These are phyloP conservation scores for Picochlorum costavermella DNA, from an alignment of 139 green algal species.

Conservation along the genomic window DNA sequence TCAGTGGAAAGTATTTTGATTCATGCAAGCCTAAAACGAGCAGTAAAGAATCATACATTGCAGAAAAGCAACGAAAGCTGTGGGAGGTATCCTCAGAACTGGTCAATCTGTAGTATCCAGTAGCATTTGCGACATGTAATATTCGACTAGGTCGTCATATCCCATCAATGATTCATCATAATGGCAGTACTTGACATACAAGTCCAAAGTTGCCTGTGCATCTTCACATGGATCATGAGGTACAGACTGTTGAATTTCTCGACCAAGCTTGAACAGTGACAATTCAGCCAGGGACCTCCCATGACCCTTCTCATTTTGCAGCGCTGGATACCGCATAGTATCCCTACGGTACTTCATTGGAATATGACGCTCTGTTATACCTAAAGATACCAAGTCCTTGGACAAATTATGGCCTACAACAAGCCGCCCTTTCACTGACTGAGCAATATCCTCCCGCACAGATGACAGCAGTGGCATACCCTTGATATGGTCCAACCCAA, in stretches of 20 bases:
- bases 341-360: background rate
- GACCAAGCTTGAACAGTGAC: conserved; percentile 11
- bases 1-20: conserved; percentile 66
- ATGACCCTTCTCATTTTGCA: conserved; percentile 18
- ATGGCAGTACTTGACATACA: conserved; percentile 26
- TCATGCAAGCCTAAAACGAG: conserved; percentile 37
- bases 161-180: conserved; percentile 15
- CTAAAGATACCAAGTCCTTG: conserved; percentile 27
- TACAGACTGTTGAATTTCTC: conserved; percentile 14
- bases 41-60: conserved; percentile 25
- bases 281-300: conserved; percentile 15
- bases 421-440: conserved; percentile 1
- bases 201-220: conserved; percentile 22
- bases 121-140: conserved; percentile 17
- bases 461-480: conserved; percentile 3
- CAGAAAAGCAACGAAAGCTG: conserved; percentile 25
- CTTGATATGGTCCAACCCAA: conserved; percentile 5
- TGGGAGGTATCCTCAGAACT: conserved; percentile 60
- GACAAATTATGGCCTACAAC: conserved; percentile 31
- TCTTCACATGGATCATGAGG: conserved; percentile 26
- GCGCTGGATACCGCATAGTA: conserved; percentile 13
- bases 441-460: conserved; percentile 5
- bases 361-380: background rate
- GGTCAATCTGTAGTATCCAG: conserved; percentile 2
- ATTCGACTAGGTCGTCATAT: conserved; percentile 32